A percentile compares a stretch with the other conserved stretches of the same genome.
Conservation (phyloP, 257 asterid genomes). For the Solanum chiquidenum region DNA sequence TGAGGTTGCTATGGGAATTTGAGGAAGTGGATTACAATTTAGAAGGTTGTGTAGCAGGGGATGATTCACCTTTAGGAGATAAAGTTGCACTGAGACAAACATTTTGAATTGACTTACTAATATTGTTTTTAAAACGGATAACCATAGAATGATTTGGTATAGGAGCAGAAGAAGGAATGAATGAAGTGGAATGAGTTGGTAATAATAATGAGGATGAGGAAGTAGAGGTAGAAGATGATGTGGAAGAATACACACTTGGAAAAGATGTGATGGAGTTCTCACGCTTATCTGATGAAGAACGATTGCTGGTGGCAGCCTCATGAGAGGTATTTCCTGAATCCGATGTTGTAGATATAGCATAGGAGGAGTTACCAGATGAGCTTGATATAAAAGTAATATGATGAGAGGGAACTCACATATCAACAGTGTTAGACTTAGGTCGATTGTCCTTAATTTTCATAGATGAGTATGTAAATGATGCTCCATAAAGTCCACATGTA, state of each 20-base stretch:
- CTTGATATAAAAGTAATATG: no score
- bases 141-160: not conserved
- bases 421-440: not conserved
- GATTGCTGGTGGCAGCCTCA: not conserved
- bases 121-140: not conserved
- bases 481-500: no score
- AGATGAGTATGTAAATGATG: no score
- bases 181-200: not conserved
- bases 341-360: not conserved
- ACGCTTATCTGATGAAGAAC: not conserved
- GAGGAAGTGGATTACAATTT: no score
- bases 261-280: not conserved
- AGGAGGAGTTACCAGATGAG: not conserved
- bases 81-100: not conserved
- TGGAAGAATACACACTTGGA: not conserved
- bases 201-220: not conserved
- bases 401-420: not conserved
- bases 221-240: not conserved
- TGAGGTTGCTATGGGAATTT: no score
- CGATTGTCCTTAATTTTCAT: not conserved
- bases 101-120: not conserved
- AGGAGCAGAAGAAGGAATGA: not conserved
- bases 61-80: no score
- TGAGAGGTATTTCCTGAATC: not conserved
- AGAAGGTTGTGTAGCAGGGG: no score